Evolutionary conservation across 441 rosid species (phyloP).

Genomic region (Pelargonium citronellum): DNA sequence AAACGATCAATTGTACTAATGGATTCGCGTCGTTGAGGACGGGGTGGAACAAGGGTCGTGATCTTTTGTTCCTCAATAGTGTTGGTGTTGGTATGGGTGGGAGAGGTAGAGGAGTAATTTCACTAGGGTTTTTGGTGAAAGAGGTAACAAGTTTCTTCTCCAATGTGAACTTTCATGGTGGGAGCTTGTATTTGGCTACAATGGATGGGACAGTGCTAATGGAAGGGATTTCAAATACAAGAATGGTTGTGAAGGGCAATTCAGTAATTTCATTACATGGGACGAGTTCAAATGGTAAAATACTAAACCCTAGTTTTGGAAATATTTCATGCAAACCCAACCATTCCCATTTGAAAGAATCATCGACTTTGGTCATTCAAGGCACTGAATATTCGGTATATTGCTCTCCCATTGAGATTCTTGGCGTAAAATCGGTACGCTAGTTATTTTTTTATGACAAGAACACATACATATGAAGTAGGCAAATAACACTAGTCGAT

Average conservation of each 20-base stretch:
- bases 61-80: constrained; percentile 34
- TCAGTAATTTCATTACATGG: constrained; percentile 23
- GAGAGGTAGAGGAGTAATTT: constrained; percentile 32
- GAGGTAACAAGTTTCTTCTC: constrained; percentile 26
- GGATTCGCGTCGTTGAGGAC: constrained; percentile 38
- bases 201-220: constrained; percentile 33
- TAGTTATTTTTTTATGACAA: neutral
- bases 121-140: constrained; percentile 43
- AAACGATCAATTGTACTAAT: constrained; percentile 27
- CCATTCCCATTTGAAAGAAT: constrained; percentile 4
- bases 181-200: constrained; percentile 44
- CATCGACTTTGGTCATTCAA: constrained; percentile 20
- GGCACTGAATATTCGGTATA: constrained; percentile 27
- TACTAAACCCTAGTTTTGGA: neutral
- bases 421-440: constrained; percentile 37
- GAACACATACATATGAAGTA: neutral
- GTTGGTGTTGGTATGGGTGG: constrained; percentile 21
- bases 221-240: constrained; percentile 30
- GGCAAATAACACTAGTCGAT: no score
- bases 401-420: constrained; percentile 32
- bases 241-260: constrained; percentile 14
- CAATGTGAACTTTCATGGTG: constrained; percentile 35
- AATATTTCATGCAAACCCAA: constrained; percentile 30
- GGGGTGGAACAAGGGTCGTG: constrained; percentile 31
- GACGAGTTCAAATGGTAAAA: constrained; percentile 10